Base-by-base conservation (phyloP, 2,329 filamentous ascomycete species). In the Daldinia sp. region DNA sequence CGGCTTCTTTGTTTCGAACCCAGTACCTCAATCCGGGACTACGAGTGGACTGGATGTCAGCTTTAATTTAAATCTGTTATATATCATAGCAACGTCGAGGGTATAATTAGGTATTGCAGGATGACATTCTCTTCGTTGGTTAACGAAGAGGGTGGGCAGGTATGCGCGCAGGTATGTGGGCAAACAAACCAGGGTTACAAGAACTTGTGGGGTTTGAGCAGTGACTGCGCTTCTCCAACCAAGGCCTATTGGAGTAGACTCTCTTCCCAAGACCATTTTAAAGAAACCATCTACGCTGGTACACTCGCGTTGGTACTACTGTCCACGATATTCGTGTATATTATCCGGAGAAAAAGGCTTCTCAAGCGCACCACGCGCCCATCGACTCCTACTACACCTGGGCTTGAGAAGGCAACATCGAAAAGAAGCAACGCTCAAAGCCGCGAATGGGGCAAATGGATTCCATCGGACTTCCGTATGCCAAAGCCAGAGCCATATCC, bases 401-500 rank as follows among this genome's bases (percentile, higher is more conserved):
- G 63, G 18, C 73, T 76, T 33, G 75, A 76, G 63, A 77, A 77
- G 64, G 74, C 72, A 5, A n/a, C 62, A 9, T 64, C 54, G 7
- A 56, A 30, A 30, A 44, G 48, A 6, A 26, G 39, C 3, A 67
- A 44, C 42, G 15, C 51, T 7, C 69, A 63, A 54, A 15, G 63
- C 3, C 73, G 74, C 15, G 74, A 76, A 70, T 72, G 62, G 64
- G 75, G 75, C 3, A 76, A 75, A 62, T 77, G 76, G 76, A 54
- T 51, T 26, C 72, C 75, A 7, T 77, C 76, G 1, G 73, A 75
- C 53, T 77, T 76, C 59, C 68, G 67, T 37, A 74, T 64, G 68
- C 74, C 75, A 9, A 74, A 65, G 46, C 75, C 76, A 12, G 72
- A 74, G 0, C 88, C 92, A 0, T 93, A 92, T 73, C 87, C 88